These are phyloP conservation scores for Apiospora marii DNA, from an alignment of 2,329 filamentous ascomycete species.

Conservation along the genomic window DNA sequence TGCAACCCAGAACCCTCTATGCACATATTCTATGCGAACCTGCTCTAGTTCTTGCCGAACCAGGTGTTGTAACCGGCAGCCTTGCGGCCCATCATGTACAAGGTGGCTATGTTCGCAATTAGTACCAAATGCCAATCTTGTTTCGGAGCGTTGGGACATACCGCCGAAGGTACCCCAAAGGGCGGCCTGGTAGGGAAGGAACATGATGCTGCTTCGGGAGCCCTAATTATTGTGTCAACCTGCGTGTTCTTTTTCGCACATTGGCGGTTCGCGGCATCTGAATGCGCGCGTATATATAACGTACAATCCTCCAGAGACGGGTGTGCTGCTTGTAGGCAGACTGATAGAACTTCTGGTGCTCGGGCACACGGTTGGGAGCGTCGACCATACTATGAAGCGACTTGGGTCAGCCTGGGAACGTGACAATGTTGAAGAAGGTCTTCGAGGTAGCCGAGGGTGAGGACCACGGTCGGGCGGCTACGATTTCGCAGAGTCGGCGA, in stretches of 20 bases:
- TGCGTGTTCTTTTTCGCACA: slow-evolving; percentile 6
- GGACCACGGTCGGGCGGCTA: slow-evolving; percentile 7
- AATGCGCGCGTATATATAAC: slow-evolving; percentile 42
- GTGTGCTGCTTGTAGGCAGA: slow-evolving; percentile 72
- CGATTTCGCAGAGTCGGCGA: not conserved
- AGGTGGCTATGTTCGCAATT: slow-evolving; percentile 50
- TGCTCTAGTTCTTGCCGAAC: slow-evolving; percentile 64
- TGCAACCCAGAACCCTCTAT: slow-evolving; percentile 35
- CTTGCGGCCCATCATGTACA: slow-evolving; percentile 80
- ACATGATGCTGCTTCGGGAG: slow-evolving; percentile 68
- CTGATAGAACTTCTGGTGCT: slow-evolving; percentile 80
- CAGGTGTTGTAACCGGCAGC: slow-evolving; percentile 81
- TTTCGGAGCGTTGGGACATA: slow-evolving; percentile 49
- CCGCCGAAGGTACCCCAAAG: slow-evolving; percentile 69
- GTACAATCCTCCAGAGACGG: slow-evolving; percentile 81
- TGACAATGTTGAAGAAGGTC: not conserved
- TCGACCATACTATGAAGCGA: slow-evolving; percentile 61
- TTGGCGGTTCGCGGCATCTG: slow-evolving; percentile 2
- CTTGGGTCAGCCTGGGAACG: not conserved
- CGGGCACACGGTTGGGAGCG: slow-evolving; percentile 78
- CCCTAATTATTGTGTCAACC: slow-evolving; percentile 55
- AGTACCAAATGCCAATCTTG: slow-evolving; percentile 22
- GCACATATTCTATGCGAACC: slow-evolving; percentile 24
- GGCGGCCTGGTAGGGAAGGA: slow-evolving; percentile 73
- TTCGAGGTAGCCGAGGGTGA: slow-evolving; percentile 21